A percentile compares a stretch with the other conserved stretches of the same genome.
These are phyloP conservation scores for Racocetra persica DNA, from an alignment of 371 early-diverging fungal genomes.

Conservation along the genomic window DNA sequence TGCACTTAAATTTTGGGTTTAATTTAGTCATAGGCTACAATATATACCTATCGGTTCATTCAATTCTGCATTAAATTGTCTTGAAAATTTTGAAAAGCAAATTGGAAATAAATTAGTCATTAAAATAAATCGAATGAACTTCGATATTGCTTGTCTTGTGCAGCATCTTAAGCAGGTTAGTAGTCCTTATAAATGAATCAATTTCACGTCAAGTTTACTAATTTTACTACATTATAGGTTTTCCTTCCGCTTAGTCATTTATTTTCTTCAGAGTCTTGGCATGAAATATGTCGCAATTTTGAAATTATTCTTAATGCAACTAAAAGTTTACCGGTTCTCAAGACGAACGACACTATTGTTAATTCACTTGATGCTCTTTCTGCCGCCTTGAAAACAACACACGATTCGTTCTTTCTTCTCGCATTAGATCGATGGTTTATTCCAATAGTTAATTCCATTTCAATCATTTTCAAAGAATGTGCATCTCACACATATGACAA, in stretches of 20 bases:
- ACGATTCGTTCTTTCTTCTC: constrained; percentile 14
- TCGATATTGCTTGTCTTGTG: constrained; percentile 17
- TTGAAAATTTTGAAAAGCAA: constrained; percentile 40
- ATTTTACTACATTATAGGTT: constrained; percentile 8
- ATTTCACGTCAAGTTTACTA: neutral
- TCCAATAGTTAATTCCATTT: constrained; percentile 21
- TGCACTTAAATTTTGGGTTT: neutral
- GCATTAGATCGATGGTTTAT: constrained; percentile 36
- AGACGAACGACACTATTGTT: neutral
- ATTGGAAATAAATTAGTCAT: neutral
- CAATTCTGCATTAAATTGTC: constrained; percentile 49
- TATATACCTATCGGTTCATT: constrained; percentile 55
- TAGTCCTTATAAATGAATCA: neutral
- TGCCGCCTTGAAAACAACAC: neutral
- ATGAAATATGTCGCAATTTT: neutral
- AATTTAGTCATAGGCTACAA: constrained; percentile 50
- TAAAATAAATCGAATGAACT: neutral
- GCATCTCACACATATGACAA: neutral
- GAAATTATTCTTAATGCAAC: neutral
- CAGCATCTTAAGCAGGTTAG: constrained; percentile 35
- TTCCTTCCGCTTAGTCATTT: neutral
- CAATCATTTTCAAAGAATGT: constrained; percentile 5
- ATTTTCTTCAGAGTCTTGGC: neutral
- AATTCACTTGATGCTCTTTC: neutral
- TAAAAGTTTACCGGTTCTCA: neutral